These are phyloP conservation scores for Suillus clintonianus DNA, from an alignment of 768 basidiomycete species.

Conservation along the genomic window DNA sequence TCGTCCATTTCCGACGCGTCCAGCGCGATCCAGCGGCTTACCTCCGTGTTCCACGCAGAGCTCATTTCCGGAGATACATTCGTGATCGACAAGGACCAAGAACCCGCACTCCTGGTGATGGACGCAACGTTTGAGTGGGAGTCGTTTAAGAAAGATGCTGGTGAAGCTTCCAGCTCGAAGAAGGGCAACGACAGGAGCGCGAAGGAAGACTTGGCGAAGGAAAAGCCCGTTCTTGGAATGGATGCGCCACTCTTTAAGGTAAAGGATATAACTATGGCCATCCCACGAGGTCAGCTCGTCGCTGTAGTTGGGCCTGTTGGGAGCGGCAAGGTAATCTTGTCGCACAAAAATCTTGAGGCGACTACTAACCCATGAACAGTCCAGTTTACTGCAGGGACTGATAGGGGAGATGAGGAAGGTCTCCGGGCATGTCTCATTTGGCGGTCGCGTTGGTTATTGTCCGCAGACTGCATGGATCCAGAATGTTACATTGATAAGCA, in stretches of 20 bases:
- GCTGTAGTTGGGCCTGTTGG: slow-evolving; percentile 73
- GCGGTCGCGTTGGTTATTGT: slow-evolving; percentile 70
- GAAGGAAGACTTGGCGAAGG: slow-evolving; percentile 12
- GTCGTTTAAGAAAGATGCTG: slow-evolving; percentile 17
- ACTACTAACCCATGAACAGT: slow-evolving; percentile 27
- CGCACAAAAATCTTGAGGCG: not conserved
- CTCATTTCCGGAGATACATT: slow-evolving; percentile 43
- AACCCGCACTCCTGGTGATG: slow-evolving; percentile 51
- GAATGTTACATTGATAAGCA: slow-evolving; percentile 55
- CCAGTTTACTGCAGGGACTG: slow-evolving; percentile 59
- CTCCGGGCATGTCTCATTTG: too few species aligned
- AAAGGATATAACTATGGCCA: slow-evolving; percentile 47
- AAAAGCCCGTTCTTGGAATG: slow-evolving; percentile 8
- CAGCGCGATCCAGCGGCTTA: slow-evolving; percentile 58
- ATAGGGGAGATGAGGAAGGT: slow-evolving; percentile 71
- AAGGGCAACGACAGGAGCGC: not conserved
- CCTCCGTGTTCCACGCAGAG: slow-evolving; percentile 51
- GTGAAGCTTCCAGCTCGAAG: not conserved
- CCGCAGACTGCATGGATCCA: slow-evolving; percentile 80
- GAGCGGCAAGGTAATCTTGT: slow-evolving; percentile 52
- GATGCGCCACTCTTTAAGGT: slow-evolving; percentile 43
- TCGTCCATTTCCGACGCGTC: slow-evolving; percentile 65
- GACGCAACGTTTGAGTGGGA: slow-evolving; percentile 73
- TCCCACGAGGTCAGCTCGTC: slow-evolving; percentile 59
- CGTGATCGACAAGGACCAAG: slow-evolving; percentile 44